These are phyloP conservation scores for Talaromyces ruber DNA, from an alignment of 495 filamentous ascomycete species.

Conservation along the genomic window DNA sequence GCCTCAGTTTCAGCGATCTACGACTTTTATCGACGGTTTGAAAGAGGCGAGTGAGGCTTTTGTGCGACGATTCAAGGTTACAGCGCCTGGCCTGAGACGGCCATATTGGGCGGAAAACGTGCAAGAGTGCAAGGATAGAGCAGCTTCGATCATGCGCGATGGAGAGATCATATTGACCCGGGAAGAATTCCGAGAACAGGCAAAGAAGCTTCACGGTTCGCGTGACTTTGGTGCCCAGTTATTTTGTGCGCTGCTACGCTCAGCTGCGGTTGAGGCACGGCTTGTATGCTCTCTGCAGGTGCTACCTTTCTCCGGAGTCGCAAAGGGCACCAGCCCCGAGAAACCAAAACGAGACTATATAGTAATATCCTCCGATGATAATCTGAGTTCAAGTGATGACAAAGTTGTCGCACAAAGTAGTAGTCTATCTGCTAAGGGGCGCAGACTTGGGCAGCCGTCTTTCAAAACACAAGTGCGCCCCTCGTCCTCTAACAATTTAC, in stretches of 20 bases:
- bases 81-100: constrained; percentile 57
- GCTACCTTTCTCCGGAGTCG: constrained; percentile 59
- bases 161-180: constrained; percentile 44
- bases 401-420: neutral
- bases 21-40: constrained; percentile 71
- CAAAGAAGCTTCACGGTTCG: constrained; percentile 60
- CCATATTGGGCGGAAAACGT: constrained; percentile 64
- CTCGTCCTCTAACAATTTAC: constrained; percentile 16
- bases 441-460: constrained; percentile 35
- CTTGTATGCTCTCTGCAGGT: constrained; percentile 89
- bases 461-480: constrained; percentile 20
- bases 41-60: constrained; percentile 61
- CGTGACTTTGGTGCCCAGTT: constrained; percentile 85
- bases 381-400: constrained; percentile 22
- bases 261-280: constrained; percentile 69
- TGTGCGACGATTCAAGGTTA: constrained; percentile 56
- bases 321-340: constrained; percentile 36
- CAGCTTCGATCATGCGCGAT: constrained; percentile 28
- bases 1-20: constrained; percentile 61
- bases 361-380: constrained; percentile 30
- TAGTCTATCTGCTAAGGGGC: constrained; percentile 12
- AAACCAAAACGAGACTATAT: constrained; percentile 28
- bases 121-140: constrained; percentile 48
- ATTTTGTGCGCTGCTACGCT: constrained; percentile 77
- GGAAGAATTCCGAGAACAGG: constrained; percentile 62